Percentiles rank a stretch among this genome's conserved stretches.
These are phyloP conservation scores for Saccharomycopsis selenospora DNA, from an alignment of 805 yeast species.

Conservation along the genomic window DNA sequence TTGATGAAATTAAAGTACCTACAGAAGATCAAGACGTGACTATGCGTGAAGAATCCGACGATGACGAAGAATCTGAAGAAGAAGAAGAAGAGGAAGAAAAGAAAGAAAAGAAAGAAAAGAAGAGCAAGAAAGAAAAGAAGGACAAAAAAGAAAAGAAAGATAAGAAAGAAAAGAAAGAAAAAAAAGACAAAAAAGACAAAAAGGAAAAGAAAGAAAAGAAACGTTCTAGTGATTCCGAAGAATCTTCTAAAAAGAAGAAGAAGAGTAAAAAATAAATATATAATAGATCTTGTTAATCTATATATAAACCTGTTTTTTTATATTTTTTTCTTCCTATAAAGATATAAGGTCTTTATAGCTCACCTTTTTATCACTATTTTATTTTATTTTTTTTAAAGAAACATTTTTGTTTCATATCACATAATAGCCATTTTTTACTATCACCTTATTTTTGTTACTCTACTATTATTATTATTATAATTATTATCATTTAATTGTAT, in stretches of 20 bases:
- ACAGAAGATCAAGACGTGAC: conserved; percentile 28
- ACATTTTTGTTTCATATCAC: too few species aligned
- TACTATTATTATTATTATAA: too few species aligned
- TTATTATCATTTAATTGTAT: too few species aligned
- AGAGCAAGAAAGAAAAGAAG: conserved; percentile 47
- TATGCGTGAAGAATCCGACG: conserved; percentile 27
- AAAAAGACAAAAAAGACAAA: conserved; percentile 37
- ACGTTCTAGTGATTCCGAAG: conserved; percentile 25
- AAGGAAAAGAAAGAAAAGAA: conserved; percentile 27
- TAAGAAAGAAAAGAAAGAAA: conserved; percentile 44
- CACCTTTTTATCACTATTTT: too few species aligned
- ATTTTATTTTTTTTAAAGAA: too few species aligned
- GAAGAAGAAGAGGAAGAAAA: conserved; percentile 36
- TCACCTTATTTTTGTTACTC: too few species aligned
- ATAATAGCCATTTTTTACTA: too few species aligned
- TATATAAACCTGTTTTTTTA: too few species aligned
- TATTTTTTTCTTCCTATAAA: too few species aligned
- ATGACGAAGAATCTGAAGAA: conserved; percentile 30
- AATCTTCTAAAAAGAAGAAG: conserved; percentile 32
- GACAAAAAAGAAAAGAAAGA: conserved; percentile 42
- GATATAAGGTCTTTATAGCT: too few species aligned
- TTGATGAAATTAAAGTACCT: conserved; percentile 46
- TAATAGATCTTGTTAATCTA: conserved; percentile 4
- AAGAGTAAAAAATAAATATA: conserved; percentile 23
- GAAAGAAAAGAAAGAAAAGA: conserved; percentile 42